Conservation (phyloP, 2,329 filamentous ascomycete species). For the Cladobotryum mycophilum region DNA sequence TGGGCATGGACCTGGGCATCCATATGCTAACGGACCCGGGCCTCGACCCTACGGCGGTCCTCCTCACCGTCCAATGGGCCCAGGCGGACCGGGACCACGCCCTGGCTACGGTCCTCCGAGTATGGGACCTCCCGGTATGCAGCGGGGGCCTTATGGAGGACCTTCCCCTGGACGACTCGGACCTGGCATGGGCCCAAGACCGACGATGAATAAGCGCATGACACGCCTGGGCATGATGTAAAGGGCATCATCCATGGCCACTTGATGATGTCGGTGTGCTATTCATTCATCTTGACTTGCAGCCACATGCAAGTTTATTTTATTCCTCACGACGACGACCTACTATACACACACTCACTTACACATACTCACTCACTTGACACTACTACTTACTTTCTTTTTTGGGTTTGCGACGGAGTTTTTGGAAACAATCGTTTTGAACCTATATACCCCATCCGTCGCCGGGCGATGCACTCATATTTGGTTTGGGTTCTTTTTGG, state of each 20-base stretch:
- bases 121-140: constrained; percentile 1
- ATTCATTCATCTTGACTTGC: too few relatives aligned
- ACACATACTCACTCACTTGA: too few relatives aligned
- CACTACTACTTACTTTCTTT: not conserved
- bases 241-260: constrained; percentile 12
- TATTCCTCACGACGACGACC: too few relatives aligned
- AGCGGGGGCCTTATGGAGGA: constrained; percentile 12
- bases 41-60: constrained; percentile 13
- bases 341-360: too few relatives aligned
- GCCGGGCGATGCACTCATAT: not conserved
- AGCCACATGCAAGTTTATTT: too few relatives aligned
- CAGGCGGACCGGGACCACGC: constrained; percentile 15
- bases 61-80: constrained; percentile 16
- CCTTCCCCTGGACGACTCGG: constrained; percentile 11
- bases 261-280: too few relatives aligned
- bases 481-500: not conserved
- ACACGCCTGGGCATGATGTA: constrained; percentile 55
- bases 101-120: constrained; percentile 10
- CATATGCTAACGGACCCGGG: constrained; percentile 9
- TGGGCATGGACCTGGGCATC: constrained; percentile 4
- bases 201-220: constrained; percentile 57
- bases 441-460: not conserved
- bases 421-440: not conserved
- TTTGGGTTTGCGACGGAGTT: not conserved
- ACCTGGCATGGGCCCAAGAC: constrained; percentile 18